Percentiles rank a stretch among this genome's conserved stretches.
These are phyloP conservation scores for Coemansia sp. DNA, from an alignment of 192 early-diverging fungal species.

Conservation along the genomic window DNA sequence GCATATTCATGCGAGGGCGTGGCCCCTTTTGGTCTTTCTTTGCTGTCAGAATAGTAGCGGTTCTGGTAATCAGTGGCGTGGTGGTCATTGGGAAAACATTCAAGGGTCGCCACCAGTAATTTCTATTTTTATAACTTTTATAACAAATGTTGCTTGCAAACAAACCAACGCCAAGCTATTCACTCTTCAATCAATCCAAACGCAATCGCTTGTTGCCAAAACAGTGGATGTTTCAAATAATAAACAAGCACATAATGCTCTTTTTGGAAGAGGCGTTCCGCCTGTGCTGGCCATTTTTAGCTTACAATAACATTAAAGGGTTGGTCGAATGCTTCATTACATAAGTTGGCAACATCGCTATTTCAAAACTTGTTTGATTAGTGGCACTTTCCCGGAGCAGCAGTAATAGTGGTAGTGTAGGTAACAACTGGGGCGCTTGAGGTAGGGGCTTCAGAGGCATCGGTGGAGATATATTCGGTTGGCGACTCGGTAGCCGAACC, in stretches of 20 bases:
- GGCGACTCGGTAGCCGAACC: neutral
- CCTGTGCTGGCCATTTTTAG: neutral
- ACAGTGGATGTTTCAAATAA: neutral
- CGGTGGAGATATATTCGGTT: conserved; percentile 10
- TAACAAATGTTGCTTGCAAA: neutral
- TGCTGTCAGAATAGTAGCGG: neutral
- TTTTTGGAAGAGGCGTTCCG: neutral
- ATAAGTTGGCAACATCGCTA: neutral
- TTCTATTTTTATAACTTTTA: neutral
- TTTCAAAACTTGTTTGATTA: conserved; percentile 5
- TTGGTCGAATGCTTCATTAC: neutral
- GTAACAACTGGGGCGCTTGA: conserved; percentile 21
- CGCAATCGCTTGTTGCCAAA: neutral
- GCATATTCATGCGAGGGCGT: neutral
- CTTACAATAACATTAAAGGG: neutral
- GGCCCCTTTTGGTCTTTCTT: neutral
- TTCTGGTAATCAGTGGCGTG: neutral
- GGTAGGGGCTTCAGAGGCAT: conserved; percentile 4
- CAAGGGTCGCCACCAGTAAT: neutral
- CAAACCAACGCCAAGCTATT: neutral
- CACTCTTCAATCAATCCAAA: neutral
- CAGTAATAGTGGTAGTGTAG: conserved; percentile 1
- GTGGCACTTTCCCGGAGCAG: conserved; percentile 34
- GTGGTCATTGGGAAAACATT: neutral
- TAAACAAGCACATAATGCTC: neutral